Percentiles rank a stretch among this genome's conserved stretches.
phyloP scores from a whole-genome alignment of 2,329 filamentous ascomycete genomes.

The Beauveria medogensis region DNA sequence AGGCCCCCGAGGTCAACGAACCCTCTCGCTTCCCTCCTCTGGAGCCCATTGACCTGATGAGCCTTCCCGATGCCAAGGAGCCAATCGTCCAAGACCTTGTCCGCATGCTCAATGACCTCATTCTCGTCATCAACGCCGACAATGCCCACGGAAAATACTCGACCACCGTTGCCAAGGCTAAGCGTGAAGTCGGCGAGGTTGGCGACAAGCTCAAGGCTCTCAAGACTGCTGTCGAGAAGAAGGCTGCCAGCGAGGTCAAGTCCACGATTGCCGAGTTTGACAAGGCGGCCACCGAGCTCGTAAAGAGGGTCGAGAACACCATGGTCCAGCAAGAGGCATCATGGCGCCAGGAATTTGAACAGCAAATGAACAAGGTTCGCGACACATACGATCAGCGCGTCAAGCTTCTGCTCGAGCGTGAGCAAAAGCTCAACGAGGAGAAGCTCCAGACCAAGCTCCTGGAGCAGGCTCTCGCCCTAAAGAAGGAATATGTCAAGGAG shows the following conservation, averaged over 20 bases:
- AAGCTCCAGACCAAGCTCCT: slow-evolving; percentile 76
- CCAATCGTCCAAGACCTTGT: slow-evolving; percentile 88
- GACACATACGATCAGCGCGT: slow-evolving; percentile 73
- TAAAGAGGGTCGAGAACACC: slow-evolving; percentile 75
- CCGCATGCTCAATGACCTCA: slow-evolving; percentile 92
- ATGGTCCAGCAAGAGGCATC: slow-evolving; percentile 73
- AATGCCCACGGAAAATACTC: slow-evolving; percentile 69
- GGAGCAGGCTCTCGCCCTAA: slow-evolving; percentile 83
- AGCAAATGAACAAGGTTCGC: slow-evolving; percentile 73
- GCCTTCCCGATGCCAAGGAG: slow-evolving; percentile 68
- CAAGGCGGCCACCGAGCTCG: slow-evolving; percentile 75
- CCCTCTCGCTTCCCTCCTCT: slow-evolving; percentile 56
- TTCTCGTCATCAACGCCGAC: slow-evolving; percentile 86
- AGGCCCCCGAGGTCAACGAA: slow-evolving; percentile 56
- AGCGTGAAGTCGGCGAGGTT: slow-evolving; percentile 70
- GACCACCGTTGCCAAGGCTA: slow-evolving; percentile 74
- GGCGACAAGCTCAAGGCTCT: slow-evolving; percentile 69
- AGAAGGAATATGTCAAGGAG: slow-evolving; percentile 72
- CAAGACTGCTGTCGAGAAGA: slow-evolving; percentile 59
- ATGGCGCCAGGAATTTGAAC: slow-evolving; percentile 81
- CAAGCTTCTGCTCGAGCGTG: slow-evolving; percentile 68
- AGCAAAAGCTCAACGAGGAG: slow-evolving; percentile 73
- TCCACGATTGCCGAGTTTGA: slow-evolving; percentile 74
- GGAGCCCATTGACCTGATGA: slow-evolving; percentile 68
- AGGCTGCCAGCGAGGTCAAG: slow-evolving; percentile 67